phyloP scores from a whole-genome alignment of 2,329 filamentous ascomycete species.

The Ciborinia camelliae region DNA sequence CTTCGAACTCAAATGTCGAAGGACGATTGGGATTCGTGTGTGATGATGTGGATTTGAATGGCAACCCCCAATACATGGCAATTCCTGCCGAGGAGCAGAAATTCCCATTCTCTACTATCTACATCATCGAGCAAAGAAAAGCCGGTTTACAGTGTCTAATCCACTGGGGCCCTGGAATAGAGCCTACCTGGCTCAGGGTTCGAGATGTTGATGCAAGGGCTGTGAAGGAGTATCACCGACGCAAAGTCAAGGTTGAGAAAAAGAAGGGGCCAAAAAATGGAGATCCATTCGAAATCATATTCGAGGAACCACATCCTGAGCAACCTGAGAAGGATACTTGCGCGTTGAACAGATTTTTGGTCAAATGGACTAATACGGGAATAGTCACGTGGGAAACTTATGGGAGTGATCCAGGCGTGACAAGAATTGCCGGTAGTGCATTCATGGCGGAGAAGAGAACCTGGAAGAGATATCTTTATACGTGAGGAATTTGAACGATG shows the following conservation, averaged over 20 bases:
- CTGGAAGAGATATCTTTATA: not conserved
- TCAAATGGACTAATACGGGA: not conserved
- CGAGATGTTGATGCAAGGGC: not conserved
- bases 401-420: not conserved
- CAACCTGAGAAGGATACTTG: too few relatives aligned
- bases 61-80: not conserved
- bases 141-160: not conserved
- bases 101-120: not conserved
- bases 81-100: rapidly evolving
- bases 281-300: not conserved
- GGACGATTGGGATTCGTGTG: not conserved
- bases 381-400: not conserved
- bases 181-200: not conserved
- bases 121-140: not conserved
- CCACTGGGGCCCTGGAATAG: not conserved
- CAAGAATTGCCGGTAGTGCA: not conserved
- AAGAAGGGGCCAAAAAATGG: not conserved
- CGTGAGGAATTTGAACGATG: not conserved
- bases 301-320: not conserved
- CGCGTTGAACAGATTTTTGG: too few relatives aligned
- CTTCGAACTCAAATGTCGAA: not conserved
- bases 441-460: not conserved
- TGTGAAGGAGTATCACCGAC: not conserved
- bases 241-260: not conserved
- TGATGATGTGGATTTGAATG: not conserved